These are phyloP conservation scores for Apophysomyces elegans DNA, from an alignment of 371 early-diverging fungal species.

Conservation along the genomic window DNA sequence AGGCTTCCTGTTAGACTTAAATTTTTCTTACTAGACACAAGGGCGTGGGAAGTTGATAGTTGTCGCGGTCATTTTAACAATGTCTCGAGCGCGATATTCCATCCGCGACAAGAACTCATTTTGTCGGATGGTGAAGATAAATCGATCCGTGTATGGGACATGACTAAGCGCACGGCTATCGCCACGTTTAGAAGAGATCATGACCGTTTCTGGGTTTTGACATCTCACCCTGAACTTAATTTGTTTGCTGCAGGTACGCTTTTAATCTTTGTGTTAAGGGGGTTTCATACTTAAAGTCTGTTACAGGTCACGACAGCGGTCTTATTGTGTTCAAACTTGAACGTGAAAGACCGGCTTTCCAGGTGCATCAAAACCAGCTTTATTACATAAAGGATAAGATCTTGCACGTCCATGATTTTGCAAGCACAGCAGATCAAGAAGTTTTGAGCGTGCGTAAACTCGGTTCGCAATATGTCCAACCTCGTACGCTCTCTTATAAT, in stretches of 20 bases:
- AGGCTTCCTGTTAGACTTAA: background rate
- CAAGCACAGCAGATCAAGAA: slow-evolving; percentile 74
- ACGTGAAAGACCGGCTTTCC: slow-evolving; percentile 92
- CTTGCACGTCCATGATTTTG: slow-evolving; percentile 81
- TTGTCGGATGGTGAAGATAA: slow-evolving; percentile 97
- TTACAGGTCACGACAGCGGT: slow-evolving; percentile 94
- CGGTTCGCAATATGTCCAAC: slow-evolving; percentile 70
- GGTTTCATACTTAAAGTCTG: background rate
- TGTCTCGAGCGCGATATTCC: slow-evolving; percentile 93
- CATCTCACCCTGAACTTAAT: slow-evolving; percentile 93
- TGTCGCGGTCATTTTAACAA: slow-evolving; percentile 99
- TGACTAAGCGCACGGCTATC: slow-evolving; percentile 89
- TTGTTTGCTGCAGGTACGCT: slow-evolving; percentile 90
- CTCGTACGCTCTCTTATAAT: slow-evolving; percentile 88
- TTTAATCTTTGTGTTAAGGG: background rate
- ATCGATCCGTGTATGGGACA: slow-evolving; percentile 96
- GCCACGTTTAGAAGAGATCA: slow-evolving; percentile 95
- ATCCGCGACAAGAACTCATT: slow-evolving; percentile 92
- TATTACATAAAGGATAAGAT: slow-evolving; percentile 87
- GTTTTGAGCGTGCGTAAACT: slow-evolving; percentile 74
- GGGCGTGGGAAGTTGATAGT: slow-evolving; percentile 98
- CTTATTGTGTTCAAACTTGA: slow-evolving; percentile 97
- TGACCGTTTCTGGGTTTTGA: slow-evolving; percentile 98
- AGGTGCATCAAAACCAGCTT: slow-evolving; percentile 78
- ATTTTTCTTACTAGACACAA: slow-evolving; percentile 63